phyloP scores from a whole-genome alignment of 176 grass and related monocot species.

The Cenchrus fungigraminus region DNA sequence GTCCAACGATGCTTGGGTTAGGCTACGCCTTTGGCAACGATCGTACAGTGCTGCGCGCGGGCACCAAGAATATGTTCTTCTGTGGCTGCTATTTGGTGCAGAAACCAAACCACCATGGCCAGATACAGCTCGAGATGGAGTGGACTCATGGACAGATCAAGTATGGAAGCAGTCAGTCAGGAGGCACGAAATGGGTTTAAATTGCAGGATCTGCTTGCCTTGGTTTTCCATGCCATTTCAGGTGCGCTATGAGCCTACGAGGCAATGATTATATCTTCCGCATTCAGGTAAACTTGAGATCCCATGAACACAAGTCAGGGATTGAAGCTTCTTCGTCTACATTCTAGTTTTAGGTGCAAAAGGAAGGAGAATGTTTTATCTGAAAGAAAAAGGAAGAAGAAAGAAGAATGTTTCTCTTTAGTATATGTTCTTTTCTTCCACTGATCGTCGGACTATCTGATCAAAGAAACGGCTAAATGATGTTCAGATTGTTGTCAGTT shows the following conservation, averaged over 20 bases:
- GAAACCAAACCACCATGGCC: background rate
- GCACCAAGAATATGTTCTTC: too few relatives aligned
- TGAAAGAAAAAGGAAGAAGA: too few relatives aligned
- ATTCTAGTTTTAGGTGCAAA: background rate
- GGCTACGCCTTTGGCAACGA: background rate
- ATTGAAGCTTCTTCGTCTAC: background rate
- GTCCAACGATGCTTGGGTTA: background rate
- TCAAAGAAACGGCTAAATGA: background rate
- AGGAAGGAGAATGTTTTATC: too few relatives aligned
- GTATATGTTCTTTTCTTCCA: conserved; percentile 38
- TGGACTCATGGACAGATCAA: background rate
- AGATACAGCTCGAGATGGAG: background rate
- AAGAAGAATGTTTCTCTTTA: background rate
- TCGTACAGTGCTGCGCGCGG: background rate
- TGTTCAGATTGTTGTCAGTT: background rate
- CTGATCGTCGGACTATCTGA: background rate
- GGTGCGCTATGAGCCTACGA: background rate
- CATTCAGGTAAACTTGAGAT: background rate
- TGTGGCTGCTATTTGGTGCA: background rate
- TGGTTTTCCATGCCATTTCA: background rate
- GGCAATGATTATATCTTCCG: background rate
- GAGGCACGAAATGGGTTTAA: background rate
- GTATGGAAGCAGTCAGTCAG: background rate
- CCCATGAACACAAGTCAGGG: background rate
- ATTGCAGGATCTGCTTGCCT: background rate